Evolutionary conservation across 768 basidiomycete genomes (phyloP).

Genomic region (Naganishia onofrii): DNA sequence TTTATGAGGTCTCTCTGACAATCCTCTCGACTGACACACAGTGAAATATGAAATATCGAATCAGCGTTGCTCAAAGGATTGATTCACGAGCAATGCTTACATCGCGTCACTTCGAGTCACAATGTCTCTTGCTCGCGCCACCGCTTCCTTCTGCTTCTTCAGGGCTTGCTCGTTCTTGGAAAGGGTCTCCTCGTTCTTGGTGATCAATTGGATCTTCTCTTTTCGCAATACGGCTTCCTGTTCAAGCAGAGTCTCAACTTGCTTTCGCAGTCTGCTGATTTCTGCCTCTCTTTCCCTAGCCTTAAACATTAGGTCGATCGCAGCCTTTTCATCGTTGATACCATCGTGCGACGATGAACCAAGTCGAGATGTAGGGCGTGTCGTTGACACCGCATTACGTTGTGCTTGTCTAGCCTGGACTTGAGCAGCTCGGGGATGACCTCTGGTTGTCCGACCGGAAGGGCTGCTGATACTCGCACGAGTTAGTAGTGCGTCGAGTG

Average conservation of each 20-base stretch:
- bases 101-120: neutral
- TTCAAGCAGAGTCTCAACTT: neutral
- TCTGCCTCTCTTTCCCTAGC: constrained; percentile 17
- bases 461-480: constrained; percentile 2
- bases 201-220: constrained; percentile 5
- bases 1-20: constrained; percentile 2
- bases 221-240: neutral
- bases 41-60: too few species aligned
- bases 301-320: neutral
- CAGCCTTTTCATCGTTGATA: neutral
- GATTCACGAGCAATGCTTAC: neutral
- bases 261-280: neutral
- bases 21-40: neutral
- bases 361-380: neutral
- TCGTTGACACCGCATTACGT: neutral
- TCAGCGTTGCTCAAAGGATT: neutral
- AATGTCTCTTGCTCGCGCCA: neutral
- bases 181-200: neutral
- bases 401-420: constrained; percentile 5
- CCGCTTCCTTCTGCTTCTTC: neutral
- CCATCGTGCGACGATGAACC: neutral
- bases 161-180: neutral
- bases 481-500: neutral
- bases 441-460: neutral
- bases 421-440: neutral